Evolutionary conservation across 371 early-diverging fungal species (phyloP), one percentile per base, ranked within the genome.

Genomic region (Phascolomyces articulosus): DNA sequence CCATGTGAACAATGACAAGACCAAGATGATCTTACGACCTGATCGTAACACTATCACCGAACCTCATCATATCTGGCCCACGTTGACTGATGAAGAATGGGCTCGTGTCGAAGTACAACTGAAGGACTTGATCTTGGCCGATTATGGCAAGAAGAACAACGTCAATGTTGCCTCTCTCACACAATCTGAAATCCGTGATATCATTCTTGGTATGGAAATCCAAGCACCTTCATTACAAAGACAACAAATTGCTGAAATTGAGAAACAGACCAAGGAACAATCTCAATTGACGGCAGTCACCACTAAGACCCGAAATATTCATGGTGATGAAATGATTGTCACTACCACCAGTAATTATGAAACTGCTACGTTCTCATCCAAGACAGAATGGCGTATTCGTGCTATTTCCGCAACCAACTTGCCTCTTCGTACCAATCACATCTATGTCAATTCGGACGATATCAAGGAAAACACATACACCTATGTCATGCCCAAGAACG

Each of bases 171-270:
- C 96, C 6, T 94, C 95, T 48, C 87, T 99, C 56, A 98, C 99
- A 0, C 91, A 93, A 58, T 93, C 95, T 2, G 99, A 99, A 85
- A 95, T 99, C 72, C 92, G 99, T 69, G 99, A 99, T 82, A 97
- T 99, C 66, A 97, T 99, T 68, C 88, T 99, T 65, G 99, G 99
- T 77, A 98, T 98, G 97, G 97, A 97, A 77, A 98, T 98, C 63
- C 92, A 94, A 31, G 98, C 98, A 58, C 99, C 99, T 28, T 96
- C 97, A 56, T 77, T 93, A 40, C 95, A 97, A 81, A 91, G 99
- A 60, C 98, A 97, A 80, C 95, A 98, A 82, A 93, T 96, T 79
- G 97, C 95, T 23, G 96, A 97, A 77, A 94, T 97, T 66, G 98
- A 97, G 70, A 95, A 96, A 87, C 96, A 97, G 75, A 89, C 93